phyloP scores from a whole-genome alignment of 345 rosid genomes.

The Bruguiera gymnorhiza region DNA sequence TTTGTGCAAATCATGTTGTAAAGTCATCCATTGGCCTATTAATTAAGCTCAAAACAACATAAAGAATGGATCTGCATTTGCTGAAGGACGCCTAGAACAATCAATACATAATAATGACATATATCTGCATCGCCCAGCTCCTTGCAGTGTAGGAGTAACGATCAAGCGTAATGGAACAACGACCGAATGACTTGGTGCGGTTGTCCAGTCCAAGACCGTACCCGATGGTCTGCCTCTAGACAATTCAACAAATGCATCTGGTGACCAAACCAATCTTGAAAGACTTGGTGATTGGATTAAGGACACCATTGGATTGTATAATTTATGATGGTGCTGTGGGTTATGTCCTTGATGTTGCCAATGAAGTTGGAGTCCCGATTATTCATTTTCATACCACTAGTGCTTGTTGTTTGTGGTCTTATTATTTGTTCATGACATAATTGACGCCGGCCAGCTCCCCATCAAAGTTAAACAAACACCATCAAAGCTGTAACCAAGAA shows the following conservation, averaged over 20 bases:
- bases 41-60: too few species aligned
- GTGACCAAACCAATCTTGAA: conserved; percentile 14
- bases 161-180: too few species aligned
- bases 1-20: too few species aligned
- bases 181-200: too few species aligned
- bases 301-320: conserved; percentile 28
- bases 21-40: too few species aligned
- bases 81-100: too few species aligned
- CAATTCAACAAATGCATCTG: conserved; percentile 16
- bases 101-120: too few species aligned
- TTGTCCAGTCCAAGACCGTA: conserved; percentile 27
- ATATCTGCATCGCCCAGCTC: too few species aligned
- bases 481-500: too few species aligned
- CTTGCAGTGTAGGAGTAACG: too few species aligned
- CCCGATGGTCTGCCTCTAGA: conserved; percentile 35
- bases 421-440: conserved; percentile 28
- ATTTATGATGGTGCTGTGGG: conserved; percentile 32
- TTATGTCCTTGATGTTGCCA: conserved; percentile 22
- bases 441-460: conserved; percentile 44
- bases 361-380: conserved; percentile 31
- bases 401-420: conserved; percentile 6
- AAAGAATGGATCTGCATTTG: too few species aligned
- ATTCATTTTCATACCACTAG: conserved; percentile 32
- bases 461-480: conserved; percentile 27
- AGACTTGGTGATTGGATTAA: conserved; percentile 13